Evolutionary conservation across 2,329 filamentous ascomycete species (phyloP), one percentile per base, ranked within the genome.

Genomic region (Epichloe festucae): DNA sequence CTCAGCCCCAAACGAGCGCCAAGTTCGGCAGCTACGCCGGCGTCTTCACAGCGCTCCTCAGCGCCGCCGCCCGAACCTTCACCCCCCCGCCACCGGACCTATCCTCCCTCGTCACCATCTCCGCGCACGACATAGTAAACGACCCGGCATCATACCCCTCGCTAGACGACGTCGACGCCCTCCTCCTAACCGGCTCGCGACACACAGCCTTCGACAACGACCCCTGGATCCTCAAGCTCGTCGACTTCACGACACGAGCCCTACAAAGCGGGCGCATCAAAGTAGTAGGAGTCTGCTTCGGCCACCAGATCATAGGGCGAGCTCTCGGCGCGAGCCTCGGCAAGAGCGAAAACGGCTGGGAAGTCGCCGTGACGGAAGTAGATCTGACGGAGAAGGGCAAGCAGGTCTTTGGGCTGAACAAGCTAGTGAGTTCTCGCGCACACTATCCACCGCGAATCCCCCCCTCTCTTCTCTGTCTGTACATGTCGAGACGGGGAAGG

Each of bases 161-260:
- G 3, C 71, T 93, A 39, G 79, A 85, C 36, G 72, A 82, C 42
- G 70, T 96, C 54, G 91, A 97, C 72, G 90, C 85, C 51, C 72
- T 97, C 35, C 73, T 96, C 41, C 77, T 96, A 55, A 87, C 85
- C 0, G 91, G 91, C 4, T 77, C 75, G 74, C 85, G 80, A 79
- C 65, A 70, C 56, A 72, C 69, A 17, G 67, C 72, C 2, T 73
- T 68, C 52, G 62, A 70, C 44, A 63, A 73, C 47, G 65, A 71
- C 36, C 59, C 65, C 1, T 75, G 72, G 73, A 74, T 75, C 48
- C 44, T 70, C 17, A 62, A 63, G 15, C 62, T 75, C 19, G 67
- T 69, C 23, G 62, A 66, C 51, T 75, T 69, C 49, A 60, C 70
- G 6, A 58, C 57, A 17, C 57, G 58, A 40, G 65, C 62, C 11